phyloP scores from a whole-genome alignment of 805 yeast species.

The Starmerella scarabaei region DNA sequence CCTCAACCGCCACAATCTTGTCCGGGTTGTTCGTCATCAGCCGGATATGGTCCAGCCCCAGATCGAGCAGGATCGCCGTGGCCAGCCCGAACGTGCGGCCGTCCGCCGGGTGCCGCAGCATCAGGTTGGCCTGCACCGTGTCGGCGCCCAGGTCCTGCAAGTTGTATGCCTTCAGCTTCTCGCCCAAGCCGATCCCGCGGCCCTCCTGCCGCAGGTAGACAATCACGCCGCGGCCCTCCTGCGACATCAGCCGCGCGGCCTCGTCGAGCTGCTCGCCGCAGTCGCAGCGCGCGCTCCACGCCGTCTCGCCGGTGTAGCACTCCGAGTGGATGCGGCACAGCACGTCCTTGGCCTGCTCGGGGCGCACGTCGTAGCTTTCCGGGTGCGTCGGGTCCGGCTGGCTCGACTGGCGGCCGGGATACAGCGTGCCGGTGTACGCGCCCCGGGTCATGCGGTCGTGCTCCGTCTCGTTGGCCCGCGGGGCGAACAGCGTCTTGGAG shows the following conservation, averaged over 20 bases:
- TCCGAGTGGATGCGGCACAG: conserved; percentile 89
- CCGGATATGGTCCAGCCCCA: conserved; percentile 59
- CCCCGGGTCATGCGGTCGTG: conserved; percentile 97
- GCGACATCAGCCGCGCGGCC: conserved; percentile 88
- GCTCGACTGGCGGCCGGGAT: conserved; percentile 55
- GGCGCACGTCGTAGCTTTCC: neutral
- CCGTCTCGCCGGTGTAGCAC: conserved; percentile 98
- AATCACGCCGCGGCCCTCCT: conserved; percentile 78
- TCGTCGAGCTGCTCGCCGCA: conserved; percentile 99
- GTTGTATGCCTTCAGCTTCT: conserved; percentile 90
- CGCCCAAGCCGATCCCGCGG: conserved; percentile 97
- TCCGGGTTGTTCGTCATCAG: conserved; percentile 92
- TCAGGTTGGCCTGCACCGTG: conserved; percentile 88
- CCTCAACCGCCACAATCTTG: conserved; percentile 88
- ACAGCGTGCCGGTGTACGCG: conserved; percentile 80
- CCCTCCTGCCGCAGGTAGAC: conserved; percentile 97
- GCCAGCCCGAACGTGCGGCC: conserved; percentile 90
- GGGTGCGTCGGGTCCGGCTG: conserved; percentile 8
- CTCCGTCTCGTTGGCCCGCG: conserved; percentile 61
- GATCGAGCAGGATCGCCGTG: conserved; percentile 77
- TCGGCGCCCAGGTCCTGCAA: conserved; percentile 97
- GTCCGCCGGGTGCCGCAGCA: conserved; percentile 94
- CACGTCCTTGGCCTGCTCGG: conserved; percentile 21
- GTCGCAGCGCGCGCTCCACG: conserved; percentile 98
- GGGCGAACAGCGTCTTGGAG: conserved; percentile 55